phyloP scores from a whole-genome alignment of 148 eudicot species.

The Nyssa sinensis region DNA sequence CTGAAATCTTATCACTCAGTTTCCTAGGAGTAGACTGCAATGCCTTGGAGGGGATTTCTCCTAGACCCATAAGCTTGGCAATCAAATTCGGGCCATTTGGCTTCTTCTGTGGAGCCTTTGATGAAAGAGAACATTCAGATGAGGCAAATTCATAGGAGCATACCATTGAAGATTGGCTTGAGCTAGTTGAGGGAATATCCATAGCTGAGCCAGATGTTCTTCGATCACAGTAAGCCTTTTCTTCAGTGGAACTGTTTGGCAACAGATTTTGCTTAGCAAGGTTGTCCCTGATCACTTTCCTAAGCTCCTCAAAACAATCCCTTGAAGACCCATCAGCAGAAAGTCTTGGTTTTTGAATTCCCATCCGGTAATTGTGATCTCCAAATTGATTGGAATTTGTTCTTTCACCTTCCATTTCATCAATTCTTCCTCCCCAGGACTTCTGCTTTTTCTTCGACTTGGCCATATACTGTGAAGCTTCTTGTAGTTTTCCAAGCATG shows the following conservation, averaged over 20 bases:
- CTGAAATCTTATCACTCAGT: slow-evolving; percentile 24
- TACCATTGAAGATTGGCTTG: slow-evolving; percentile 56
- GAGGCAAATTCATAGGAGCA: slow-evolving; percentile 45
- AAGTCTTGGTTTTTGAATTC: slow-evolving; percentile 32
- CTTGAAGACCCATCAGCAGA: slow-evolving; percentile 48
- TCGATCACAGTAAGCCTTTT: slow-evolving; percentile 30
- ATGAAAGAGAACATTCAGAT: slow-evolving; percentile 44
- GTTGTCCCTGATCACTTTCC: slow-evolving; percentile 61
- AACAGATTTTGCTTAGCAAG: slow-evolving; percentile 65
- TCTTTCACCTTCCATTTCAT: slow-evolving; percentile 27
- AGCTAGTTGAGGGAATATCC: slow-evolving; percentile 60
- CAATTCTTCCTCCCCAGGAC: slow-evolving; percentile 23
- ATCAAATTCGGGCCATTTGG: slow-evolving; percentile 49
- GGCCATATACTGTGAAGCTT: slow-evolving; percentile 40
- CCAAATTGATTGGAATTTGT: slow-evolving; percentile 27
- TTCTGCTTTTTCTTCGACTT: slow-evolving; percentile 42
- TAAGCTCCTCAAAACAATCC: slow-evolving; percentile 59
- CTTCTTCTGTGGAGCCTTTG: slow-evolving; percentile 39
- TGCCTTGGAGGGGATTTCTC: slow-evolving; percentile 35
- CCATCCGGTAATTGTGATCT: slow-evolving; percentile 24
- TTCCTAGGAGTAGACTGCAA: slow-evolving; percentile 31
- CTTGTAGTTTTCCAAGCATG: slow-evolving; percentile 64
- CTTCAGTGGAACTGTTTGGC: slow-evolving; percentile 33
- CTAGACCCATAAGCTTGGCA: slow-evolving; percentile 77
- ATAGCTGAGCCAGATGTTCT: slow-evolving; percentile 20